A percentile compares a stretch with the other conserved stretches of the same genome.
These are phyloP conservation scores for Hypoxylon sp. DNA, from an alignment of 2,329 filamentous ascomycete species.

Conservation along the genomic window DNA sequence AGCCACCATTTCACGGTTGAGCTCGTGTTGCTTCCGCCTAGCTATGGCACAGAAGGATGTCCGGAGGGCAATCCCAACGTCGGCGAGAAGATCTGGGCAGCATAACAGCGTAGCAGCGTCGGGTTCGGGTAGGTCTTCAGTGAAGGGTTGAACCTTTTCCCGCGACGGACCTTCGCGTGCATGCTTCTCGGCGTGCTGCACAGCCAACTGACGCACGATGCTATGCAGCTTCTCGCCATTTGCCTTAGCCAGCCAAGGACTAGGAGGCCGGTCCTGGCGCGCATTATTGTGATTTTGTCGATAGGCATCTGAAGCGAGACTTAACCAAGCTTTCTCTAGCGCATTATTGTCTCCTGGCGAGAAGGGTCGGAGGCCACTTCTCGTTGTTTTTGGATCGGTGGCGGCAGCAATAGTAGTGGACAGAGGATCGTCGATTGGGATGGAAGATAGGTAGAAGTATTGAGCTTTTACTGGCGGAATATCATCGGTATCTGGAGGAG, in stretches of 20 bases:
- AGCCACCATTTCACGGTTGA: slow-evolving; percentile 60
- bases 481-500: slow-evolving; percentile 56
- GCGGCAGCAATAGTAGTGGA: slow-evolving; percentile 67
- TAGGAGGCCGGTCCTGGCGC: slow-evolving; percentile 50
- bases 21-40: slow-evolving; percentile 54
- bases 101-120: slow-evolving; percentile 56
- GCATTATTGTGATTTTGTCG: slow-evolving; percentile 60
- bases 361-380: slow-evolving; percentile 79
- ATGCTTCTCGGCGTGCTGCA: slow-evolving; percentile 62
- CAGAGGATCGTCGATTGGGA: slow-evolving; percentile 90
- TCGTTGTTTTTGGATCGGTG: slow-evolving; percentile 64
- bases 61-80: slow-evolving; percentile 62
- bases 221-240: slow-evolving; percentile 53
- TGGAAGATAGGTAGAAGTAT: slow-evolving; percentile 86
- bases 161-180: slow-evolving; percentile 52
- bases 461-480: slow-evolving; percentile 74
- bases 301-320: slow-evolving; percentile 64
- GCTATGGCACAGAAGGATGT: slow-evolving; percentile 63
- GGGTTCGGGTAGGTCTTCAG: slow-evolving; percentile 45
- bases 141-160: slow-evolving; percentile 47
- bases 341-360: slow-evolving; percentile 81
- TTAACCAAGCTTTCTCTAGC: slow-evolving; percentile 81
- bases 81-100: slow-evolving; percentile 61
- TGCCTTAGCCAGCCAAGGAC: slow-evolving; percentile 50
- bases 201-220: slow-evolving; percentile 59